phyloP scores from a whole-genome alignment of 1,284 basidiomycete genomes.

The Abortiporus biennis region DNA sequence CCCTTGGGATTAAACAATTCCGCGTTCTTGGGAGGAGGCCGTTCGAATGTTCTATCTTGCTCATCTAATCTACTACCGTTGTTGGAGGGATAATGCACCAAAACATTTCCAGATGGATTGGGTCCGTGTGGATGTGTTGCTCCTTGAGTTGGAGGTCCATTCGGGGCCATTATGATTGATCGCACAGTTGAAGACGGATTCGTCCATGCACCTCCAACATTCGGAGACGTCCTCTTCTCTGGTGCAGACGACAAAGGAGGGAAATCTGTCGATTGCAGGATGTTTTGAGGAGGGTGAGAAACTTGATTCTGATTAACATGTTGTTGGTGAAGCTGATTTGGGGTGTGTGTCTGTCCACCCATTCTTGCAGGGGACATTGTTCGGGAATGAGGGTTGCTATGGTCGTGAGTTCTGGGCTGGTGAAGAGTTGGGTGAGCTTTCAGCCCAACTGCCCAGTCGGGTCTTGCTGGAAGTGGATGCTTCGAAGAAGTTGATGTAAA shows the following conservation, averaged over 20 bases:
- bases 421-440: constrained; percentile 64
- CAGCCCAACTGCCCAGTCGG: constrained; percentile 80
- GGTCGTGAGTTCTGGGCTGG: constrained; percentile 35
- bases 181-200: constrained; percentile 47
- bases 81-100: background rate
- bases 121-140: constrained; percentile 14
- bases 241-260: constrained; percentile 52
- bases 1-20: constrained; percentile 53
- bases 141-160: constrained; percentile 15
- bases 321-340: constrained; percentile 13
- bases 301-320: constrained; percentile 12
- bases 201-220: constrained; percentile 62
- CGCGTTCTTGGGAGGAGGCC: constrained; percentile 40
- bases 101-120: constrained; percentile 11
- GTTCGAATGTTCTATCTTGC: constrained; percentile 40
- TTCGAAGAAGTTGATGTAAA: constrained; percentile 70
- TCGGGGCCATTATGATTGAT: constrained; percentile 41
- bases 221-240: constrained; percentile 42
- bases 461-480: constrained; percentile 72
- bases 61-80: constrained; percentile 18
- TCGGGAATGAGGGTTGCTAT: constrained; percentile 32
- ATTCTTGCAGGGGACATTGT: constrained; percentile 38
- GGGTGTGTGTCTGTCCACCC: constrained; percentile 19
- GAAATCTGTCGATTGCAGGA: constrained; percentile 61
- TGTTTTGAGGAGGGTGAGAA: constrained; percentile 32